Evolutionary conservation across 805 yeast genomes (phyloP).

Genomic region (Yamadazyma sp.): DNA sequence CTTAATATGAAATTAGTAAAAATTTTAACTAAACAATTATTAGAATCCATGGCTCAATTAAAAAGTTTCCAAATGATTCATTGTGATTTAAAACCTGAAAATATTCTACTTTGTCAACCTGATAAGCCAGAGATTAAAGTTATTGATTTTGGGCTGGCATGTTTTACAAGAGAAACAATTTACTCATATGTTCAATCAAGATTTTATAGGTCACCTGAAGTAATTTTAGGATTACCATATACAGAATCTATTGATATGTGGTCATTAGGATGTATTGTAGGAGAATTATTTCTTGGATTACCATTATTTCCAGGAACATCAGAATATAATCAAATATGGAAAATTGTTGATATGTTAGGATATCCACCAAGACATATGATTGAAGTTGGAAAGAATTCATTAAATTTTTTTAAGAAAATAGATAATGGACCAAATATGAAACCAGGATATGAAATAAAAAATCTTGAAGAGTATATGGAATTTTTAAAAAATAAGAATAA

Average conservation of each 20-base stretch:
- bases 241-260: constrained; percentile 94
- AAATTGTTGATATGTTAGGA: constrained; percentile 81
- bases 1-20: constrained; percentile 75
- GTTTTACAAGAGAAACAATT: constrained; percentile 84
- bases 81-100: constrained; percentile 97
- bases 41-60: constrained; percentile 76
- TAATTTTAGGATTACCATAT: constrained; percentile 85
- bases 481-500: constrained; percentile 21
- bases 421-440: constrained; percentile 19
- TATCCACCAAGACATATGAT: constrained; percentile 95
- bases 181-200: constrained; percentile 92
- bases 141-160: constrained; percentile 95
- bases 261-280: constrained; percentile 93
- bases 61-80: constrained; percentile 86
- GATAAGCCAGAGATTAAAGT: constrained; percentile 86
- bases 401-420: constrained; percentile 57
- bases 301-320: constrained; percentile 95
- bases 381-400: constrained; percentile 86
- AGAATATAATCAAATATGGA: constrained; percentile 83
- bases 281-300: constrained; percentile 85
- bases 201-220: constrained; percentile 94
- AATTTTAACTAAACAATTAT: constrained; percentile 72
- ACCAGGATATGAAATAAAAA: constrained; percentile 29
- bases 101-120: constrained; percentile 73
- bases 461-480: constrained; percentile 34